Base-by-base conservation (phyloP, 441 rosid species). In the Euphorbia neoarborescens region DNA sequence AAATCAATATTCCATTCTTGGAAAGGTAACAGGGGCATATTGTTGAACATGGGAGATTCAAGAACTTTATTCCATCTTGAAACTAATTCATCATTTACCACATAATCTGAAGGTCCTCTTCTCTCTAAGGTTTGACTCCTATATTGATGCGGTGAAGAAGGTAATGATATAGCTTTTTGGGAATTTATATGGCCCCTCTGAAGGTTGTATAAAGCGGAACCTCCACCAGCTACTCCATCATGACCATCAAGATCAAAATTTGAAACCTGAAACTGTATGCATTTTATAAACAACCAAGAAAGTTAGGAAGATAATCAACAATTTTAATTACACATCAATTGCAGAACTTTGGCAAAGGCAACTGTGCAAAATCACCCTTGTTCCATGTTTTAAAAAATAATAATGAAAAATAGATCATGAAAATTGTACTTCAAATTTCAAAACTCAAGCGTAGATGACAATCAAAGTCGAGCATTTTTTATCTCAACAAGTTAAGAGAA, bases 1-100 rank as follows among this genome's bases (percentile, higher is more conserved):
- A 87, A 96, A 81, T 91, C 94, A 77, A 96, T 96, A 76, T 88
- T 87, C 99, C 99, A 96, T 75, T 91, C 99, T 66, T 85, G 87
- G 71, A 80, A 96, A 51, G 97, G 88, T 73, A 96, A 77, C 57
- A 91, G 78, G 59, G 94, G 94, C 69, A 84, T 88, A 78, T 84
- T 84, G 44, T 88, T 83, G 83, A 90, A 92, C 91, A 85, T 76
- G 48, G 87, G 90, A 83, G 99, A 96, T 80, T 91, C 96, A 68
- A 96, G 88, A 77, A 96, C 86, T 85, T 82, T 88, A 78, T 88
- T 89, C 99, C 99, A 96, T 14, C 82, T 85, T 7, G 84, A 82
- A 66, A 80, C 85, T 76, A 85, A 30, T 71, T 86, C 91, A 65
- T 89, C 81, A 73, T 83, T 78, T 34, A 46, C 79, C 65, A 54